A percentile compares a stretch with the other conserved stretches of the same genome.
Evolutionary conservation across 2,329 filamentous ascomycete species (phyloP).

Genomic region (Hymenoscyphus albidus): DNA sequence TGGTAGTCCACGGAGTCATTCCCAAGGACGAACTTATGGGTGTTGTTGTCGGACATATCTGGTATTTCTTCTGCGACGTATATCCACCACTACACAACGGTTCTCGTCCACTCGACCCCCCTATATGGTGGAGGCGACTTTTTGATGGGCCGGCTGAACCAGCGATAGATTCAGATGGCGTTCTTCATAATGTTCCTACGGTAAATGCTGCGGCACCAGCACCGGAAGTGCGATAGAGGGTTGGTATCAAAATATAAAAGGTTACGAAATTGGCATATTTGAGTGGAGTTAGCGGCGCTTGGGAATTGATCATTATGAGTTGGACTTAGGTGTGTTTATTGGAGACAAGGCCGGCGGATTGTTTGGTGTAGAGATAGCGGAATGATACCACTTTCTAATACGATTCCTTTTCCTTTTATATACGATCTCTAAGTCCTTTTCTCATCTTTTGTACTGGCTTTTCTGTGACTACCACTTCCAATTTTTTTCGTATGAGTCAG

Average conservation of each 20-base stretch:
- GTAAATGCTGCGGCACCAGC: conserved; percentile 49
- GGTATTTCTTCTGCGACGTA: conserved; percentile 97
- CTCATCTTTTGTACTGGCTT: background rate
- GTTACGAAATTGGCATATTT: conserved; percentile 8
- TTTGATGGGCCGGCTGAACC: conserved; percentile 61
- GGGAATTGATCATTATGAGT: background rate
- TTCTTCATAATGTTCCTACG: conserved; percentile 57
- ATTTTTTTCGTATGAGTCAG: no score
- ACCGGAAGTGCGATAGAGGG: conserved; percentile 36
- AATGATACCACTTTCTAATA: conserved; percentile 24
- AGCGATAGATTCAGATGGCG: conserved; percentile 49
- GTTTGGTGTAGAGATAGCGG: background rate
- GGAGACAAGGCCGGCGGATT: background rate
- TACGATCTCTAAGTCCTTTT: background rate
- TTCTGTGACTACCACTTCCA: no score
- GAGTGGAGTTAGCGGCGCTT: conserved; percentile 14
- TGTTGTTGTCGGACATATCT: conserved; percentile 89
- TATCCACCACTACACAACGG: conserved; percentile 88
- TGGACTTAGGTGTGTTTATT: conserved; percentile 3
- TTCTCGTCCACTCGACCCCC: conserved; percentile 81
- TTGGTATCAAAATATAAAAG: background rate
- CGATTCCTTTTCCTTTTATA: background rate
- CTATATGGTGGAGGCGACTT: conserved; percentile 81
- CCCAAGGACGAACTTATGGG: conserved; percentile 97
- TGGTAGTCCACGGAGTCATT: conserved; percentile 83